These are phyloP conservation scores for Mrakia blollopis DNA, from an alignment of 768 basidiomycete species.

Conservation along the genomic window DNA sequence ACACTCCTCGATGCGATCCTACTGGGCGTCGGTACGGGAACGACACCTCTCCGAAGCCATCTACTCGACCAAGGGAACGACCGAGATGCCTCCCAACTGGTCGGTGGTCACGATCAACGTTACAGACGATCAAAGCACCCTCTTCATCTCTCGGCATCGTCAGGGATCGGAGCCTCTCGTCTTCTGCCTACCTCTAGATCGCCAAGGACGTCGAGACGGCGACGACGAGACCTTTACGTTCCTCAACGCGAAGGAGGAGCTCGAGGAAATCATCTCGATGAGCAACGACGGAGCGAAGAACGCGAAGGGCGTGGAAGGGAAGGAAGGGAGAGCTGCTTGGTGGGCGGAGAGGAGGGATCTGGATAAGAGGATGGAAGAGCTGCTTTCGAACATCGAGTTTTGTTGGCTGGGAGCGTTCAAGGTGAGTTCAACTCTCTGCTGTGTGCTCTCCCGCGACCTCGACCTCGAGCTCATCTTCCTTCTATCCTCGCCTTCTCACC, in stretches of 20 bases:
- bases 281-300: slow-evolving; percentile 71
- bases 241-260: slow-evolving; percentile 64
- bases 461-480: neutral
- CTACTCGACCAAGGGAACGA: slow-evolving; percentile 47
- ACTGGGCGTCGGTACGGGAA: slow-evolving; percentile 59
- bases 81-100: slow-evolving; percentile 70
- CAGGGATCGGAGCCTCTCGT: slow-evolving; percentile 61
- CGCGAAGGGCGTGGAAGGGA: slow-evolving; percentile 63
- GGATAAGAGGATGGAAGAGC: slow-evolving; percentile 66
- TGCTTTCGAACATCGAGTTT: slow-evolving; percentile 83
- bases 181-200: slow-evolving; percentile 75
- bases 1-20: slow-evolving; percentile 45
- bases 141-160: slow-evolving; percentile 77
- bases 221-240: slow-evolving; percentile 64
- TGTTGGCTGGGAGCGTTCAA: slow-evolving; percentile 98
- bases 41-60: slow-evolving; percentile 53
- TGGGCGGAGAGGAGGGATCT: slow-evolving; percentile 74
- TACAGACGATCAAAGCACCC: slow-evolving; percentile 71
- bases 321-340: slow-evolving; percentile 66
- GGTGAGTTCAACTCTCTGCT: slow-evolving; percentile 48
- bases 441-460: slow-evolving; percentile 48
- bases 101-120: slow-evolving; percentile 75
- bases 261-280: slow-evolving; percentile 69
- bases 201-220: slow-evolving; percentile 69
- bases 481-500: slow-evolving; percentile 36